phyloP scores from a whole-genome alignment of 2,329 filamentous ascomycete genomes.

The Penicillium sp. region DNA sequence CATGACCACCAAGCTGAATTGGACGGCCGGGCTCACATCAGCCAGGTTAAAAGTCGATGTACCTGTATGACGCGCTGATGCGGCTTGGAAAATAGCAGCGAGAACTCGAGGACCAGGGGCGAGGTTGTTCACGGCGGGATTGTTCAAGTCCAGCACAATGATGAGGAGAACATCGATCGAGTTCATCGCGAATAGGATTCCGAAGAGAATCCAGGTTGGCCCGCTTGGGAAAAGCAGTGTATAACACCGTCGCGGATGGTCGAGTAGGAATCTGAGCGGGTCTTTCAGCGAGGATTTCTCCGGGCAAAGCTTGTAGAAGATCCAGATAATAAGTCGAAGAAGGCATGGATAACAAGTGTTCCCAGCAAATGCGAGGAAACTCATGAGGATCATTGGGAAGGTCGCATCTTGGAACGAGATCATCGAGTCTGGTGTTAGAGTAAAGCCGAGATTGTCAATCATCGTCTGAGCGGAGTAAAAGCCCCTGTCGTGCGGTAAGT shows the following conservation, averaged over 20 bases:
- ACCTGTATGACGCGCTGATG: constrained; percentile 49
- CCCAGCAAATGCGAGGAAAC: constrained; percentile 39
- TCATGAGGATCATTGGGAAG: constrained; percentile 40
- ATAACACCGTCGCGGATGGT: constrained; percentile 84
- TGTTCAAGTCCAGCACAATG: constrained; percentile 51
- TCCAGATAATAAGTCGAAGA: constrained; percentile 57
- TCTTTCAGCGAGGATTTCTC: constrained; percentile 33
- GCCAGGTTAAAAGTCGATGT: constrained; percentile 53
- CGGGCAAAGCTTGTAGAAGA: constrained; percentile 48
- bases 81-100: constrained; percentile 59
- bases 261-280: constrained; percentile 56
- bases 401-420: constrained; percentile 47
- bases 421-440: constrained; percentile 56
- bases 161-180: constrained; percentile 57
- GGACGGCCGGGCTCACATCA: constrained; percentile 53
- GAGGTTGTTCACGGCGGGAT: constrained; percentile 44
- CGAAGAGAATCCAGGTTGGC: constrained; percentile 59
- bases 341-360: constrained; percentile 54
- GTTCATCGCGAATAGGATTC: constrained; percentile 53
- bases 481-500: constrained; percentile 34
- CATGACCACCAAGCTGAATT: constrained; percentile 70
- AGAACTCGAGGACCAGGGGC: constrained; percentile 50
- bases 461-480: constrained; percentile 54
- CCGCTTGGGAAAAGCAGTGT: constrained; percentile 59
- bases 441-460: constrained; percentile 54